These are phyloP conservation scores for Oryza officinalis DNA, from an alignment of 176 grass and related monocot genomes.

Conservation along the genomic window DNA sequence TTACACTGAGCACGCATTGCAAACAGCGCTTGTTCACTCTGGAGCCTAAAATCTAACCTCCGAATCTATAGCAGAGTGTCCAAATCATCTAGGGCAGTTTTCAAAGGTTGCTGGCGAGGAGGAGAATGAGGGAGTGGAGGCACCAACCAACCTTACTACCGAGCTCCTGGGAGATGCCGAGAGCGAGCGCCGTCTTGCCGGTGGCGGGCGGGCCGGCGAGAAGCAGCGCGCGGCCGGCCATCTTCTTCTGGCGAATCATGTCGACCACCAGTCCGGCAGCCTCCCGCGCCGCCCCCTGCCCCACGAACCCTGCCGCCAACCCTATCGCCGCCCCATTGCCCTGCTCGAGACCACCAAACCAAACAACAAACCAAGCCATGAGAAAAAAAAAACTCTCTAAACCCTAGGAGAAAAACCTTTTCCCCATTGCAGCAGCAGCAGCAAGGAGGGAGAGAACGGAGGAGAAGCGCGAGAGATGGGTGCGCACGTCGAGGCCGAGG, in stretches of 20 bases:
- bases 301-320: slow-evolving; percentile 81
- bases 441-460: neutral
- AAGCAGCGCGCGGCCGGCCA: slow-evolving; percentile 88
- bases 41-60: too few relatives aligned
- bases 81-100: too few relatives aligned
- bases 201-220: slow-evolving; percentile 87
- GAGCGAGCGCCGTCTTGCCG: slow-evolving; percentile 84
- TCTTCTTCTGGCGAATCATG: slow-evolving; percentile 98
- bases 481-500: neutral
- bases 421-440: neutral
- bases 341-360: slow-evolving; percentile 38
- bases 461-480: neutral
- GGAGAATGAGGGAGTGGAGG: neutral
- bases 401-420: neutral
- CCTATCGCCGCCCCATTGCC: slow-evolving; percentile 59
- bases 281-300: slow-evolving; percentile 81
- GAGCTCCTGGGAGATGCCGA: slow-evolving; percentile 92
- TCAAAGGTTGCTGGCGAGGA: neutral
- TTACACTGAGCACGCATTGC: too few relatives aligned
- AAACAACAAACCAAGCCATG: neutral
- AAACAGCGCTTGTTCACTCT: too few relatives aligned
- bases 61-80: too few relatives aligned
- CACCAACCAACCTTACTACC: slow-evolving; percentile 76
- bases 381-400: slow-evolving; percentile 22
- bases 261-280: slow-evolving; percentile 67